Base-by-base conservation (phyloP, 805 yeast genomes). In the Citeromyces matritensis region DNA sequence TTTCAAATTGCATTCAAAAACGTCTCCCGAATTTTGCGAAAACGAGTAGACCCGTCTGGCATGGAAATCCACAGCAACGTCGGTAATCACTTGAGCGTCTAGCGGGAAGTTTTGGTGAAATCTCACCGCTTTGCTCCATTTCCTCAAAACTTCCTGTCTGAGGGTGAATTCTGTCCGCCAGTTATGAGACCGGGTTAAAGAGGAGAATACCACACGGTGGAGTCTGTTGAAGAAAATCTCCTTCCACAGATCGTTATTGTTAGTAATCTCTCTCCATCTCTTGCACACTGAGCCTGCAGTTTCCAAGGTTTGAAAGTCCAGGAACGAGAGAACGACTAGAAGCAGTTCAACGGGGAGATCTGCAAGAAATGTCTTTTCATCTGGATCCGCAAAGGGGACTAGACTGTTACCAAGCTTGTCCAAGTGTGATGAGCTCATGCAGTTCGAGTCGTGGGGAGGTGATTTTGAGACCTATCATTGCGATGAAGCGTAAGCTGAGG, bases 271-370 rank as follows among this genome's bases (percentile, higher is more conserved):
- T 36, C 59, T 50, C 77, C 77, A 69, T 29, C 51, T 41, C 31
- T 49, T 55, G 38, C 75, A 69, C 5, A 69, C 77, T 13, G 54
- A 38, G 6, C 67, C 51, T 6, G 61, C 41, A 12, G 41, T 45
- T 31, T 50, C 50, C 29, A 69, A 47, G 19, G 69, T 60, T 3
- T 47, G 39, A 3, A 69, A 63, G 33, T 69, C 70, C 6, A 68
- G 54, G 32, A 57, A 47, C 4, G 63, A 47, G 39, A 69, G 65
- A 10, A 69, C 51, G 21, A 51, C 45, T 32, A 63, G 57, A 32
- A 69, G 44, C 2, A 68, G 36, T 40, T 69, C 77, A 2, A 49
- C 33, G 2, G 76, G 75, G n/a, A 69, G 45, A 12, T 53, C 55
- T 4, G 30, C 32, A 5, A 41, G 27, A n/a, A n/a, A n/a, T n/a